Percentiles rank a stretch among this genome's conserved stretches.
phyloP scores from a whole-genome alignment of 31 red algal genomes.

The Bonnemaisonia californica region DNA sequence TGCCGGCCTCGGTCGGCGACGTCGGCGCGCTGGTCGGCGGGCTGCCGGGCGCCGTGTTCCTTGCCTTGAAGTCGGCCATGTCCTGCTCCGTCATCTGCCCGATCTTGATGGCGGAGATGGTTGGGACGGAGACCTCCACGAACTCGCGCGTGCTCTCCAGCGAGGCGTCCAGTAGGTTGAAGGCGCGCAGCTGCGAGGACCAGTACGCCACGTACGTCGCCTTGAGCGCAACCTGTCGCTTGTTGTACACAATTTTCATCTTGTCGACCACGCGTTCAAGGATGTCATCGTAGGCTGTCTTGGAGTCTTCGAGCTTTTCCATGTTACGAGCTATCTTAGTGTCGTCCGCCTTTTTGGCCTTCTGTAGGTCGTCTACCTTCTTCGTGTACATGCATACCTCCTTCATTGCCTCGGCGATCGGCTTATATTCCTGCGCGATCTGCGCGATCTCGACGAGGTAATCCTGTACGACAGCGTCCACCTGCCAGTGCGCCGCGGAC shows the following conservation, averaged over 20 bases:
- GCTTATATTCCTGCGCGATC: conserved; percentile 45
- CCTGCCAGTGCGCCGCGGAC: conserved; percentile 43
- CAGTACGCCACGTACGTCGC: conserved; percentile 73
- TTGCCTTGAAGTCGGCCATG: conserved; percentile 36
- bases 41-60: background rate
- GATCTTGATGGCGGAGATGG: conserved; percentile 37
- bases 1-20: background rate
- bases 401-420: conserved; percentile 49
- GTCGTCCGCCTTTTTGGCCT: conserved; percentile 65
- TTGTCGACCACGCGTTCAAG: conserved; percentile 62
- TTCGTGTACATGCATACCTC: conserved; percentile 78
- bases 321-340: conserved; percentile 73
- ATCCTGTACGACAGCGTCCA: conserved; percentile 61
- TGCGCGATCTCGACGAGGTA: conserved; percentile 48
- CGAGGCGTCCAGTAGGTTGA: conserved; percentile 53
- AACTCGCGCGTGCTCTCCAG: conserved; percentile 55
- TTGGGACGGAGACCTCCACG: conserved; percentile 40
- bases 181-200: conserved; percentile 64
- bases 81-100: conserved; percentile 45
- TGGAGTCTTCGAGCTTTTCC: conserved; percentile 72
- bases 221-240: conserved; percentile 61
- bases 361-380: conserved; percentile 74
- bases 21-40: background rate
- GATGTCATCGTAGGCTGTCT: conserved; percentile 57
- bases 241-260: conserved; percentile 67